Conservation (phyloP, 2,329 filamentous ascomycete species). For the Chaetomium globosum region DNA sequence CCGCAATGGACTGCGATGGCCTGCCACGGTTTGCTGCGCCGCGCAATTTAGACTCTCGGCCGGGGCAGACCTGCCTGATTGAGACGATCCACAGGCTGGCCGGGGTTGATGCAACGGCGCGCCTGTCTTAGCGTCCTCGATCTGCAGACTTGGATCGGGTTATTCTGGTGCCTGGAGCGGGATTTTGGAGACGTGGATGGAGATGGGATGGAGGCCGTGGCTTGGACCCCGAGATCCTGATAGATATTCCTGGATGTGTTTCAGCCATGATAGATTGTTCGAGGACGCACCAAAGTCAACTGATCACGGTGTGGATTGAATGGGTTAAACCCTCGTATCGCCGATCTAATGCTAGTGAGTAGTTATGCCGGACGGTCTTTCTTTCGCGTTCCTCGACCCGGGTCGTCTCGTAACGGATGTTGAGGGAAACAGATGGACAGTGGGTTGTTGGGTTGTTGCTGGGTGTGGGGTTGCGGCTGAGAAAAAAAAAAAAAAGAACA, state of each 20-base stretch:
- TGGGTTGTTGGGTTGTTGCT: too few relatives aligned
- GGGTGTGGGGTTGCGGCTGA: too few relatives aligned
- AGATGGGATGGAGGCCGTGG: neutral
- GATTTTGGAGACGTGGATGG: neutral
- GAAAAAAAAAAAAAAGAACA: too few relatives aligned
- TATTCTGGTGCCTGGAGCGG: constrained; percentile 21
- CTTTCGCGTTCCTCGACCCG: too few relatives aligned
- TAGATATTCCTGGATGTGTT: neutral
- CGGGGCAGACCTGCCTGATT: constrained; percentile 9
- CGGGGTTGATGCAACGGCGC: constrained; percentile 17
- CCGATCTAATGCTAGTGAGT: too few relatives aligned
- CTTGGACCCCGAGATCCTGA: neutral
- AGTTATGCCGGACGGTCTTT: too few relatives aligned
- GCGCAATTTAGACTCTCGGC: neutral
- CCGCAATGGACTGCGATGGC: too few relatives aligned
- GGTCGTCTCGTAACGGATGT: too few relatives aligned
- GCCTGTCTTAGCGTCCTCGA: constrained; percentile 18
- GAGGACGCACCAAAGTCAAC: too few relatives aligned
- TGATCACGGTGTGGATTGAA: too few relatives aligned
- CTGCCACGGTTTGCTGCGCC: constrained; percentile 13
- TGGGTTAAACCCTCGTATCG: too few relatives aligned
- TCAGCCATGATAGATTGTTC: neutral
- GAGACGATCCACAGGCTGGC: neutral
- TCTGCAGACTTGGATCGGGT: constrained; percentile 7
- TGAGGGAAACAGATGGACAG: too few relatives aligned